Base-by-base conservation (phyloP, 306 rosid species). In the Ziziphus jujuba region DNA sequence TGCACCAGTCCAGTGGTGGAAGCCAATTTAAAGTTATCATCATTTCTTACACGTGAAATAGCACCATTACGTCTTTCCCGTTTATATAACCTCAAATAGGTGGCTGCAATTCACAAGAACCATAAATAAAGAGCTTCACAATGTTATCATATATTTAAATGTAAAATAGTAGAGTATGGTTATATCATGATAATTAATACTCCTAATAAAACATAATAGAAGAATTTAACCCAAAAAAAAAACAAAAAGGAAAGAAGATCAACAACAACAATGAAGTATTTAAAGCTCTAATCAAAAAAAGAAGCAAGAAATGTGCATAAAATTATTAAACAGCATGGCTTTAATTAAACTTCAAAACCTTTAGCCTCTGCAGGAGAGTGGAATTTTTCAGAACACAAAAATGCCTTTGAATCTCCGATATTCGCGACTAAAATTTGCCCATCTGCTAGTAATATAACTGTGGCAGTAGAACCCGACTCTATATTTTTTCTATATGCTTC, bases 381-480 rank as follows among this genome's bases (percentile, higher is more conserved):
- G 66, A 84, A 82, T 33, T 71, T 90, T 80, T 90, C 90, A 25
- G 97, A 84, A 87, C 98, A 93, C 83, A 93, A 76, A 58, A 92
- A 82, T 50, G 93, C 96, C 82, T 93, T 90, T 22, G 96, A 90
- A 79, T 93, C 98, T 81, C 98, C 98, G 75, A 93, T 75, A 74
- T 93, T 93, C 56, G 97, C 98, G 76, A 86, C 96, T 85, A 93
- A 83, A 72, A 90, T 80, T 69, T 90, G 91, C 75, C 84, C 98
- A 61, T 90, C 93, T 20, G 96, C 97, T 61, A 90, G 59, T 71
- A 93, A 76, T 62, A 80, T 70, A 67, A 88, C 36, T 45, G 97
- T 86, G 43, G 98, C 98, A 0, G 98, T 90, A 45, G 98, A 93
- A 56, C 96, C 97, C 1, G 98, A 86, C 68, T 67, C 76, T 57